These are phyloP conservation scores for Metschnikowia cubensis DNA, from an alignment of 805 yeast species.

Conservation along the genomic window DNA sequence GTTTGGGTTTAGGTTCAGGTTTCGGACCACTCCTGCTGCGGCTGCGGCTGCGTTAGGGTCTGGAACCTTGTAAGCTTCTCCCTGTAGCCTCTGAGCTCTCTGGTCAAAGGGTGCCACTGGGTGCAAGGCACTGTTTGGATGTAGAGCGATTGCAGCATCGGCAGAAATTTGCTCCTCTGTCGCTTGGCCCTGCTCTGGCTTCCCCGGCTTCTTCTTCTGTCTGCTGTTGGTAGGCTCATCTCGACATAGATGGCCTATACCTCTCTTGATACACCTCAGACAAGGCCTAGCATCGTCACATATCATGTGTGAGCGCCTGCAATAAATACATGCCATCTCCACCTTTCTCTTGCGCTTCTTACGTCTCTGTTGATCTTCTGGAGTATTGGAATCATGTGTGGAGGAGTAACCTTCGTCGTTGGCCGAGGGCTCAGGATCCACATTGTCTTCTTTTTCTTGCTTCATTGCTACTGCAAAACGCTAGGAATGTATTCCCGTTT, in stretches of 20 bases:
- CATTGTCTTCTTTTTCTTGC: background rate
- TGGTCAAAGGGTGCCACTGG: background rate
- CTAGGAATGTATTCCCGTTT: background rate
- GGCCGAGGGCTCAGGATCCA: background rate
- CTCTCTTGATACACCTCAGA: conserved; percentile 77
- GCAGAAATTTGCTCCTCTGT: background rate
- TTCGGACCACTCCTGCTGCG: conserved; percentile 1
- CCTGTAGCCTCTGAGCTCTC: background rate
- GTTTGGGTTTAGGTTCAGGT: conserved; percentile 36
- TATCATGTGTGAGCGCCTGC: conserved; percentile 90
- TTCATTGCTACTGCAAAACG: background rate
- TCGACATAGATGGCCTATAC: conserved; percentile 83
- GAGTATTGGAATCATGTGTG: background rate
- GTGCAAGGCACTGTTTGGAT: background rate
- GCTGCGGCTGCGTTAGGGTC: too few species aligned
- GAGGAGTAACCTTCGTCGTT: background rate
- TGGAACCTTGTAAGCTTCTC: background rate
- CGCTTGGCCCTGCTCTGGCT: background rate
- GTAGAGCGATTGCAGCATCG: background rate
- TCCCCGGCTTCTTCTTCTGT: conserved; percentile 30
- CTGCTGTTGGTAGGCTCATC: conserved; percentile 56
- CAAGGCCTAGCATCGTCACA: conserved; percentile 81
- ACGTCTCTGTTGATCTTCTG: background rate
- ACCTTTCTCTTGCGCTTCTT: conserved; percentile 46
- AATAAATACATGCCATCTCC: conserved; percentile 78